Base-by-base conservation (phyloP, 768 basidiomycete genomes). In the Tremella mesenterica region DNA sequence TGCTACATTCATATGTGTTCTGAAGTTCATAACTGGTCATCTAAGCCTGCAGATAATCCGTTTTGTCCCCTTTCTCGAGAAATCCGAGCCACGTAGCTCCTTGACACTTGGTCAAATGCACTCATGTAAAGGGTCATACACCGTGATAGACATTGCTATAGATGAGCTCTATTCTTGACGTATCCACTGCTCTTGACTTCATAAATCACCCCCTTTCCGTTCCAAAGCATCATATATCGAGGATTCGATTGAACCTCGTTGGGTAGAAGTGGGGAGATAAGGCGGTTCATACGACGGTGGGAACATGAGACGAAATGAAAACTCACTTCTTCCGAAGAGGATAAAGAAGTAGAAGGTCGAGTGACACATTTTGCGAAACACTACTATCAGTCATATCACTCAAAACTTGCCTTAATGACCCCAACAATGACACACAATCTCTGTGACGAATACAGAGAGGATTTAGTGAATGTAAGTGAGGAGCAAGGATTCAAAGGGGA, bases 71-170 rank as follows among this genome's bases (percentile, higher is more conserved):
- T 55, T 51, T 73, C 72, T 46, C 58, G 68, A 25, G 58, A 58
- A 31, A 73, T 60, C 50, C 72, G 53, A 13, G 66, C 51, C 28
- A 70, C 63, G 51, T 73, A 73, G 4, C 63, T 65, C 53, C 58
- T 61, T 9, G 70, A 71, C 5, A 70, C 61, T 52, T 71, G 70
- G 56, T 73, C 72, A 52, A 71, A 73, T 9, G 72, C 70, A 1
- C 67, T 59, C 64, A 69, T 69, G 61, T 73, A 73, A 21, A 73
- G 68, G 43, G 57, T 66, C 59, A 71, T 66, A 60, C 72, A 73
- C 48, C 65, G 64, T 27, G 64, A 66, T 21, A 73, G 59, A 49
- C 72, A 73, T 36, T 58, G 50, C 71, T 73, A 48, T 13, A 26
- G 28, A n/a, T 53, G n/a, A 52, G 36, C 18, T 28, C 8, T 48